These are phyloP conservation scores for Ambrosia hybrid DNA, from an alignment of 140 eudicot genomes.

Conservation along the genomic window DNA sequence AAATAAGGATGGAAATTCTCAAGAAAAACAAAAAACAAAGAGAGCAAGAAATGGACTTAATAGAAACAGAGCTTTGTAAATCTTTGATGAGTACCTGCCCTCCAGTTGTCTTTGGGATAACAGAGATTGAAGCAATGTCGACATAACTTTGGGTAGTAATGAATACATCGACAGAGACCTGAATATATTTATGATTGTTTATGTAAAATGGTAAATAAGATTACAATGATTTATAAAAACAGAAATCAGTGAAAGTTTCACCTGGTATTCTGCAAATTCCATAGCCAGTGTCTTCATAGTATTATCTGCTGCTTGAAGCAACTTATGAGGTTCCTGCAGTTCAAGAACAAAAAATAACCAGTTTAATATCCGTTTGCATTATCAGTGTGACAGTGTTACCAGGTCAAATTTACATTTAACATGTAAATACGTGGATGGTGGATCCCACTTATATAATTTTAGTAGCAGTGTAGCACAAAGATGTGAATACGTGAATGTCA, in stretches of 20 bases:
- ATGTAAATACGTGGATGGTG: background rate
- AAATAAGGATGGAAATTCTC: background rate
- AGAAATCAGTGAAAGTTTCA: conserved; percentile 13
- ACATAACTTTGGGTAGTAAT: conserved; percentile 78
- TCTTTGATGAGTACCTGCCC: conserved; percentile 59
- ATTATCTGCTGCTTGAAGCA: conserved; percentile 87
- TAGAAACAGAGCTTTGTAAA: background rate
- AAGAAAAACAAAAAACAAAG: background rate
- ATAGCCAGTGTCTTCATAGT: conserved; percentile 75
- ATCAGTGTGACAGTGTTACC: background rate
- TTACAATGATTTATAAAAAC: background rate
- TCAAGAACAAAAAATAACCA: conserved; percentile 13
- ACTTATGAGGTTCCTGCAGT: conserved; percentile 72
- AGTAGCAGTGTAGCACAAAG: no score
- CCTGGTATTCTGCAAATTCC: conserved; percentile 93
- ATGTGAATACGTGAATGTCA: no score
- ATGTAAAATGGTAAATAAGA: background rate
- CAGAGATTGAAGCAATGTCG: conserved; percentile 84
- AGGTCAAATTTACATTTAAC: background rate
- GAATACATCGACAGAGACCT: conserved; percentile 89
- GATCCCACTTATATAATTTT: no score
- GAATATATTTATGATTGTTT: conserved; percentile 17
- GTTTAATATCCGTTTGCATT: background rate
- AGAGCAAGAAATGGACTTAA: background rate
- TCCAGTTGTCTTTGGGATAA: conserved; percentile 81